Evolutionary conservation across 2,329 filamentous ascomycete species (phyloP).

Genomic region (Trichoderma afroharzianum): DNA sequence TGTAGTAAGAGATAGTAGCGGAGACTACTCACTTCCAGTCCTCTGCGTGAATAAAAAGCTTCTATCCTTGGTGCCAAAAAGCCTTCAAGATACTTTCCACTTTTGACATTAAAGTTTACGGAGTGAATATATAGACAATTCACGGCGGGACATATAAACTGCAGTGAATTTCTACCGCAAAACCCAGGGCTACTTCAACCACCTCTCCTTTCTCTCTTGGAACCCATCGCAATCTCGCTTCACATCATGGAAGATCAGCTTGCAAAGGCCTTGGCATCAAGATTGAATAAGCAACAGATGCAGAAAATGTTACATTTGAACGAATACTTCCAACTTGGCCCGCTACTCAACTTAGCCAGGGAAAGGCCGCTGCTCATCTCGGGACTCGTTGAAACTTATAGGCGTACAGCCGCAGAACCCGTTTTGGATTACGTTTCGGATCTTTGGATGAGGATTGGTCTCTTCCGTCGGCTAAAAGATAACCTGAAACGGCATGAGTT

Average conservation of each 20-base stretch:
- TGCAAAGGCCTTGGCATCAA: not conserved
- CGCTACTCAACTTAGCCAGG: not conserved
- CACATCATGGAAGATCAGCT: not conserved
- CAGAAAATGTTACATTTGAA: not conserved
- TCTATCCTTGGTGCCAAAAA: not conserved
- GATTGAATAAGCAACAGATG: not conserved
- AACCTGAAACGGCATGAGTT: not conserved
- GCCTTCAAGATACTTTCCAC: not conserved
- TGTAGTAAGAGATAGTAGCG: not conserved
- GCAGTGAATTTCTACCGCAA: not conserved
- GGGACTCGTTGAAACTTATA: not conserved
- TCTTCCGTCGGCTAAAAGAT: not conserved
- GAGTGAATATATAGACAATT: not conserved
- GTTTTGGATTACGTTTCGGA: not conserved
- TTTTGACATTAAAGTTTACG: not conserved
- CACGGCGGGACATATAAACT: not conserved
- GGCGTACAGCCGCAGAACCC: not conserved
- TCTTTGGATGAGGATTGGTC: fast-evolving
- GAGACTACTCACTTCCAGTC: not conserved
- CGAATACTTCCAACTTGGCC: not conserved
- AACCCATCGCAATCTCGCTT: not conserved
- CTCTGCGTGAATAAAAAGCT: not conserved
- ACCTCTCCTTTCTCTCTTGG: not conserved
- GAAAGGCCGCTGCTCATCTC: not conserved
- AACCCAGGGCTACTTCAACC: not conserved